Evolutionary conservation across 1,139 yeast species (phyloP), one percentile per base, ranked within the genome.

Genomic region (Pneumocystis oryctolagi): DNA sequence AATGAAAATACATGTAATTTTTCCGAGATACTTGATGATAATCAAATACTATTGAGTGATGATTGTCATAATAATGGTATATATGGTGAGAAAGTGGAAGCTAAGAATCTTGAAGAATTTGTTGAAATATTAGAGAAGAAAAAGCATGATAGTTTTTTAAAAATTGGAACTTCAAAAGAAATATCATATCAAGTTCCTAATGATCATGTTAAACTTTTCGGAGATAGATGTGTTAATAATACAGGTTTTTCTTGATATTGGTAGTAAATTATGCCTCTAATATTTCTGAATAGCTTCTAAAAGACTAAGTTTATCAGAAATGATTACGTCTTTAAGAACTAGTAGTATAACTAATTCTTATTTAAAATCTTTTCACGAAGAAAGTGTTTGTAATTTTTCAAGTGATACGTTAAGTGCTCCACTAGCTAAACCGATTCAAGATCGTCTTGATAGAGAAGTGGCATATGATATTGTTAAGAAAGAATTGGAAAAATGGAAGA

Each of bases 391-490:
- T 47, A 47, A 25, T n/a, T 47, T 20, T 47, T 47, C 55, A 58
- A 70, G 77, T 16, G 76, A 78, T 65, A 78, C 94, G 1, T 76
- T 89, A 63, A 80, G 85, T 0, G 84, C 89, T 14, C 97, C 98
- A 1, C 77, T 89, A 63, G 96, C 97, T 0, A 82, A 82, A 69
- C 81, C 95, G 68, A 84, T 92, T 64, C 96, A 89, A 74, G 82
- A 87, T 69, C 82, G 95, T 70, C 82, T 87, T 68, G 96, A 90
- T 69, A 82, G 98, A 71, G 80, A 79, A 66, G 97, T 94, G 1
- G 98, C 98, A 0, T 90, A 87, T 71, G 95, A 87, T 63, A 81
- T 92, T 39, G 84, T 96, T 62, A 89, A 85, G 68, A 86, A 85
- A 62, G 96, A 92, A 70, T 87, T 92, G 3, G 80, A 83, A 65